These are phyloP conservation scores for Torulaspora maleeae DNA, from an alignment of 805 yeast genomes.

Conservation along the genomic window DNA sequence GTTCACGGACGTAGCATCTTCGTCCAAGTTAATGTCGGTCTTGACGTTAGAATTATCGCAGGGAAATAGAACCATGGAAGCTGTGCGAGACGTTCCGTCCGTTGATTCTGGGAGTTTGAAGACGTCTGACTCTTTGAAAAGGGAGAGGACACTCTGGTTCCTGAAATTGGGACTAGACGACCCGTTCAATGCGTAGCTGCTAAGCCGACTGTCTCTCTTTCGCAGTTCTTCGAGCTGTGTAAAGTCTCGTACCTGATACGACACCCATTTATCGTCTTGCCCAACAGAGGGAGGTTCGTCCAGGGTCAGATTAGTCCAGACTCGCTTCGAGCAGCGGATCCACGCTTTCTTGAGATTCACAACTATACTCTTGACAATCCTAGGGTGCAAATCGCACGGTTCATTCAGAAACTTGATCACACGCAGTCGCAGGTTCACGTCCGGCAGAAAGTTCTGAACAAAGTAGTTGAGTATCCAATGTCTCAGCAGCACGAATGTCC, in stretches of 20 bases:
- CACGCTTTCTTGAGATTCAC: conserved; percentile 47
- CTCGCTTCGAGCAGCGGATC: conserved; percentile 33
- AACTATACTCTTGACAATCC: conserved; percentile 38
- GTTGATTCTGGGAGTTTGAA: conserved; percentile 18
- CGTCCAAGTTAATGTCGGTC: neutral
- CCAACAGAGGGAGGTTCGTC: conserved; percentile 17
- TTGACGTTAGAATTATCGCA: conserved; percentile 23
- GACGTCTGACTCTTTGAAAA: conserved; percentile 24
- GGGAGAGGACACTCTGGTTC: conserved; percentile 31
- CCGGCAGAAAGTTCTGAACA: conserved; percentile 70
- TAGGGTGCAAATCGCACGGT: conserved; percentile 16
- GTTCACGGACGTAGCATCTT: neutral
- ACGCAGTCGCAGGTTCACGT: conserved; percentile 43
- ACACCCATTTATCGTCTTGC: conserved; percentile 23
- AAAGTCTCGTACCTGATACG: conserved; percentile 23
- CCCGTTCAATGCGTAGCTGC: conserved; percentile 31
- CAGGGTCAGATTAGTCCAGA: conserved; percentile 28
- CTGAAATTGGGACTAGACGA: conserved; percentile 31
- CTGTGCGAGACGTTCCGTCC: conserved; percentile 19
- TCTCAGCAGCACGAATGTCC: conserved; percentile 82
- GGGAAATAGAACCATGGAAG: conserved; percentile 32
- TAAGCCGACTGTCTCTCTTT: conserved; percentile 28
- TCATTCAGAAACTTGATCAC: conserved; percentile 44
- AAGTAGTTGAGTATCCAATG: conserved; percentile 90
- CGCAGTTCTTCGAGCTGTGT: conserved; percentile 14